Percentiles rank a stretch among this genome's conserved stretches.
Evolutionary conservation across 441 rosid species (phyloP).

Genomic region (Gossypium davidsonii): DNA sequence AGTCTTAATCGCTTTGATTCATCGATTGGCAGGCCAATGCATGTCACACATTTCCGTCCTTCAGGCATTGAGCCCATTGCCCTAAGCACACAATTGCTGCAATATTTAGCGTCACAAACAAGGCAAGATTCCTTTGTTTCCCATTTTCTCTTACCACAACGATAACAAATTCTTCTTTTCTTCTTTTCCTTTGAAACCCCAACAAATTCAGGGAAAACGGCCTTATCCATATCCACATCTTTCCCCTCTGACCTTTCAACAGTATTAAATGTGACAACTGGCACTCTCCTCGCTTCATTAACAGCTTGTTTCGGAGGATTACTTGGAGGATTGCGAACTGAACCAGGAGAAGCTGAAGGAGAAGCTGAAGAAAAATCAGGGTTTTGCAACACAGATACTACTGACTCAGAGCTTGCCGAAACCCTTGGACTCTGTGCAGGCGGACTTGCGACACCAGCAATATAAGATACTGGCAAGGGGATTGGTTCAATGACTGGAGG

Average conservation of each 20-base stretch:
- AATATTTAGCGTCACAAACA: slow-evolving; percentile 89
- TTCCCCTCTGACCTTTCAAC: slow-evolving; percentile 47
- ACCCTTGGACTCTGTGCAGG: slow-evolving; percentile 70
- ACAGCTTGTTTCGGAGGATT: slow-evolving; percentile 33
- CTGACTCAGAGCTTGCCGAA: slow-evolving; percentile 89
- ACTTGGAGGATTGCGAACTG: slow-evolving; percentile 33
- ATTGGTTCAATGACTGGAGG: slow-evolving; percentile 51
- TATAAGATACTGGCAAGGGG: slow-evolving; percentile 70
- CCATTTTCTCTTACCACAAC: slow-evolving; percentile 93
- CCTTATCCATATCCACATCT: slow-evolving; percentile 46
- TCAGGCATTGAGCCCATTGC: slow-evolving; percentile 99
- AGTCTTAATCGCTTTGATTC: slow-evolving; percentile 73
- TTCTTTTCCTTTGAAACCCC: slow-evolving; percentile 60
- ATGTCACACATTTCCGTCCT: slow-evolving; percentile 92
- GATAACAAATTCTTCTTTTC: slow-evolving; percentile 52
- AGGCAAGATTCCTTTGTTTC: slow-evolving; percentile 85
- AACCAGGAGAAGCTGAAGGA: slow-evolving; percentile 71
- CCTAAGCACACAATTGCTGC: slow-evolving; percentile 89
- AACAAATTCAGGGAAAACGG: slow-evolving; percentile 44
- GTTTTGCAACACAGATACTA: slow-evolving; percentile 86
- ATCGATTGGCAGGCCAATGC: slow-evolving; percentile 78
- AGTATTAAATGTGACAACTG: slow-evolving; percentile 76
- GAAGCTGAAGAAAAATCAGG: slow-evolving; percentile 82
- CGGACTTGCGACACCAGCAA: slow-evolving; percentile 52
- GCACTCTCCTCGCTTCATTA: slow-evolving; percentile 45